Percentiles rank a stretch among this genome's conserved stretches.
Conservation (phyloP, 805 yeast genomes). For the Ascoidea tarda region DNA sequence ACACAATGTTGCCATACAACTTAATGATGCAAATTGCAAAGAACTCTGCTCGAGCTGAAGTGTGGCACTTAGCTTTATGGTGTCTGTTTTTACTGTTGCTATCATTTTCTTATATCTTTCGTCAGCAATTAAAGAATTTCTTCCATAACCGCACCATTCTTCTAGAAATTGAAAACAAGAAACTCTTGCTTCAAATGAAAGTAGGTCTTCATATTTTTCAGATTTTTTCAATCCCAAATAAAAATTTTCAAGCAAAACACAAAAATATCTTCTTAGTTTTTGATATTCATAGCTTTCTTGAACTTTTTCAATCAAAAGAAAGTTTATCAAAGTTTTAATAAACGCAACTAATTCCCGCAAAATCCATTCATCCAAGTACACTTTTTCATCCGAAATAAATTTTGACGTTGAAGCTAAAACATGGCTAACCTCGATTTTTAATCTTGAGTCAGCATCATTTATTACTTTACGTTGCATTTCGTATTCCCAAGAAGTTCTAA, state of each 20-base stretch:
- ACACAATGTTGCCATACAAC: constrained; percentile 75
- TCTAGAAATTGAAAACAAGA: constrained; percentile 72
- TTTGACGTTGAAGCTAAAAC: constrained; percentile 57
- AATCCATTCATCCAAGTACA: constrained; percentile 56
- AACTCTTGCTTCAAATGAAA: constrained; percentile 79
- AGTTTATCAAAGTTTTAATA: constrained; percentile 44
- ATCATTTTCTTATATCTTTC: constrained; percentile 53
- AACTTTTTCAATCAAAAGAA: constrained; percentile 38
- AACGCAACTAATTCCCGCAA: constrained; percentile 47
- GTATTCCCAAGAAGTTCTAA: constrained; percentile 38
- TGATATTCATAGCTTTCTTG: constrained; percentile 64
- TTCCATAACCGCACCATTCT: constrained; percentile 94
- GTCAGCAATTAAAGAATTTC: constrained; percentile 39
- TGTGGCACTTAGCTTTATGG: constrained; percentile 16
- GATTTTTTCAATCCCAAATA: constrained; percentile 37
- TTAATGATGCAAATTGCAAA: constrained; percentile 59
- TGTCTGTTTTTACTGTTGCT: constrained; percentile 19
- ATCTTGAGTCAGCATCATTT: constrained; percentile 22
- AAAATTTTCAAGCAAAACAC: constrained; percentile 69
- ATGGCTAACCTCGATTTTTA: constrained; percentile 69
- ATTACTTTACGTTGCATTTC: constrained; percentile 17
- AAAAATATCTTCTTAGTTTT: constrained; percentile 66
- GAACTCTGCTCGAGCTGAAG: constrained; percentile 26
- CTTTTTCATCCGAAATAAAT: constrained; percentile 34
- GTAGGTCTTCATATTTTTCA: constrained; percentile 27